A percentile compares a stretch with the other conserved stretches of the same genome.
These are phyloP conservation scores for Coprinellus aureogranulatus DNA, from an alignment of 768 basidiomycete species.

Conservation along the genomic window DNA sequence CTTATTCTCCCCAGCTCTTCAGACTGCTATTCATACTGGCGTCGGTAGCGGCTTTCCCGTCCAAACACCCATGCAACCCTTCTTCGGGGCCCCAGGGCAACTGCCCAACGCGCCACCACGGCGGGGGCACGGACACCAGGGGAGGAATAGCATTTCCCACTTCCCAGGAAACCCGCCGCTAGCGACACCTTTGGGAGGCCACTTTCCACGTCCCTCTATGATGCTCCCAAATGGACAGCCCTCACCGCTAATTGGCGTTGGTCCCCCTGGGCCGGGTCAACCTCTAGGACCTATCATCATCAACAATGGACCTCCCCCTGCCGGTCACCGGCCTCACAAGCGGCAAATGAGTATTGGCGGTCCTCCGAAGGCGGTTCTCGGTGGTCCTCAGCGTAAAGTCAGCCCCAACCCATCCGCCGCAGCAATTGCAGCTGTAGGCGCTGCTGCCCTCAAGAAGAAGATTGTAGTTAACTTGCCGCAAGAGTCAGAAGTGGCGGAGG, in stretches of 20 bases:
- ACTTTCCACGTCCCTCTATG: constrained; percentile 53
- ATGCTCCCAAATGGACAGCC: constrained; percentile 26
- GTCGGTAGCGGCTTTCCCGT: constrained; percentile 50
- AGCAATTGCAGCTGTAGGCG: constrained; percentile 25
- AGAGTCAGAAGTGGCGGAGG: constrained; percentile 25
- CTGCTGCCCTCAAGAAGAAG: constrained; percentile 61
- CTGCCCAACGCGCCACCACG: constrained; percentile 51
- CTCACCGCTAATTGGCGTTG: background rate
- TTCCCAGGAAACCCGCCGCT: constrained; percentile 54
- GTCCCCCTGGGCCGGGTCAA: constrained; percentile 26
- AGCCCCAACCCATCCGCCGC: constrained; percentile 58
- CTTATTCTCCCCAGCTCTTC: constrained; percentile 65
- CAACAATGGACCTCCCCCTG: constrained; percentile 36
- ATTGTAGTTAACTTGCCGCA: constrained; percentile 68
- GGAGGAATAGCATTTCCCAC: constrained; percentile 55
- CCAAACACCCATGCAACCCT: constrained; percentile 74
- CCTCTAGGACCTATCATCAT: constrained; percentile 39
- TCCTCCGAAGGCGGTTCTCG: constrained; percentile 83
- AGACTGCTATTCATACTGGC: constrained; percentile 54
- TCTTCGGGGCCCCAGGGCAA: constrained; percentile 50
- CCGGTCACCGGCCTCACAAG: constrained; percentile 31
- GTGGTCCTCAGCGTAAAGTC: constrained; percentile 75
- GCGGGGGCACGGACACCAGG: constrained; percentile 45
- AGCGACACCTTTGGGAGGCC: constrained; percentile 60
- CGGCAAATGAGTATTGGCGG: constrained; percentile 78